Conservation (phyloP, 345 rosid genomes). For the Moringa oleifera region DNA sequence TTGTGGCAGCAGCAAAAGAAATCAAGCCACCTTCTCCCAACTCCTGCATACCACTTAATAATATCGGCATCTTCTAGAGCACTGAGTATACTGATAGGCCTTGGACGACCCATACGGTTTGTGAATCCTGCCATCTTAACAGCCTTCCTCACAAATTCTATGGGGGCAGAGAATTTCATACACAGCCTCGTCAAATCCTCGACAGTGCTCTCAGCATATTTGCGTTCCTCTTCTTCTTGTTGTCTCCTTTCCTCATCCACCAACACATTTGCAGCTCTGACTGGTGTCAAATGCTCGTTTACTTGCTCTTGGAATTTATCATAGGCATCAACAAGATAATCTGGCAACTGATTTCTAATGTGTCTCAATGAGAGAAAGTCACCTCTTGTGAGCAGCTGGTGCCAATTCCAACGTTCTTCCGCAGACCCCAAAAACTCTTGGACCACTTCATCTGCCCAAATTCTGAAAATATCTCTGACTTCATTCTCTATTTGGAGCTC, state of each 20-base stretch:
- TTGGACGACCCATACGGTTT: conserved; percentile 86
- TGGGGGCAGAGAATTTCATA: conserved; percentile 78
- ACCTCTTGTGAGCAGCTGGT: conserved; percentile 71
- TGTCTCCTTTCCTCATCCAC: conserved; percentile 61
- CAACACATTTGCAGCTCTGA: conserved; percentile 48
- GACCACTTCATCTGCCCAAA: conserved; percentile 77
- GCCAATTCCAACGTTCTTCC: conserved; percentile 78
- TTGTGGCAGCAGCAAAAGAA: conserved; percentile 94
- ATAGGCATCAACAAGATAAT: conserved; percentile 65
- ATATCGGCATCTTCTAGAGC: conserved; percentile 82
- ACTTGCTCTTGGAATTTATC: conserved; percentile 82
- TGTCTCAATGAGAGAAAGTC: conserved; percentile 71
- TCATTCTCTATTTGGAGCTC: conserved; percentile 59
- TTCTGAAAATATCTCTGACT: conserved; percentile 54
- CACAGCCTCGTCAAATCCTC: conserved; percentile 70
- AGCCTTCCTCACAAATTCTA: conserved; percentile 75
- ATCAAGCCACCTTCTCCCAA: conserved; percentile 89
- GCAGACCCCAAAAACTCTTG: conserved; percentile 67
- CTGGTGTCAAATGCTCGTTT: conserved; percentile 61
- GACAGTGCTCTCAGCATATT: conserved; percentile 60
- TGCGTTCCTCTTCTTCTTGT: conserved; percentile 59
- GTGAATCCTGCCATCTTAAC: conserved; percentile 82
- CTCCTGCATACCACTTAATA: conserved; percentile 90
- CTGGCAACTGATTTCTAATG: conserved; percentile 74
- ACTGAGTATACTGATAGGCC: conserved; percentile 60